Percentiles rank a stretch among this genome's conserved stretches.
Evolutionary conservation across 129 eudicot genomes (phyloP).

Genomic region (Centrapalus pauciflorus): DNA sequence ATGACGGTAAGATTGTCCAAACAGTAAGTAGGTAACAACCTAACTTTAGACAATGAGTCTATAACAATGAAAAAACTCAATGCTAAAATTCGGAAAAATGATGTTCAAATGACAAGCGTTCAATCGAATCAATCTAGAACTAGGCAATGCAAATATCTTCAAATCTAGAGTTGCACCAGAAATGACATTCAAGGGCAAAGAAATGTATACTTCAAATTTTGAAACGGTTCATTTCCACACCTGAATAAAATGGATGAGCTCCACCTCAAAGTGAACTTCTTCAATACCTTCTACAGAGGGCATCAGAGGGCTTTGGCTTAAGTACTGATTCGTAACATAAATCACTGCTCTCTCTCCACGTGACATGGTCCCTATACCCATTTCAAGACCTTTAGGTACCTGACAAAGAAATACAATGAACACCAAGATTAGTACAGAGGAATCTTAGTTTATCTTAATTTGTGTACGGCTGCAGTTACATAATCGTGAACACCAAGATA

Average conservation of each 20-base stretch:
- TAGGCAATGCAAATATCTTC: neutral
- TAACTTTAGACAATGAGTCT: neutral
- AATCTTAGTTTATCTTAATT: slow-evolving; percentile 1
- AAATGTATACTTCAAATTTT: neutral
- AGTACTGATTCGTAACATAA: slow-evolving; percentile 62
- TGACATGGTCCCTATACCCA: slow-evolving; percentile 97
- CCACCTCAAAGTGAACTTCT: slow-evolving; percentile 95
- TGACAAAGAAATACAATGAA: slow-evolving; percentile 17
- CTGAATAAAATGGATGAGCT: slow-evolving; percentile 95
- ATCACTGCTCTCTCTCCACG: slow-evolving; percentile 85
- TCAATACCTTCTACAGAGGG: slow-evolving; percentile 49
- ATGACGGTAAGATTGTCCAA: too few species aligned
- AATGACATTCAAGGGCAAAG: slow-evolving; percentile 1
- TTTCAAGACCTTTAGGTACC: slow-evolving; percentile 97
- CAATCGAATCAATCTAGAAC: too few species aligned
- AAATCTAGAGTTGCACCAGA: slow-evolving; percentile 5
- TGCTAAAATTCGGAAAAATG: neutral
- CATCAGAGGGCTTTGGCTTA: slow-evolving; percentile 51
- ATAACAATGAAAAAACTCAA: neutral
- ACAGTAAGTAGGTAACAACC: neutral
- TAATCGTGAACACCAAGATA: neutral
- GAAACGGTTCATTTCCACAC: slow-evolving; percentile 20
- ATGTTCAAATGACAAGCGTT: neutral
- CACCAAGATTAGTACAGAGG: neutral
- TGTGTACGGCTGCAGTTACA: neutral